Conservation (phyloP, 768 basidiomycete genomes). For the Astraeus odoratus region DNA sequence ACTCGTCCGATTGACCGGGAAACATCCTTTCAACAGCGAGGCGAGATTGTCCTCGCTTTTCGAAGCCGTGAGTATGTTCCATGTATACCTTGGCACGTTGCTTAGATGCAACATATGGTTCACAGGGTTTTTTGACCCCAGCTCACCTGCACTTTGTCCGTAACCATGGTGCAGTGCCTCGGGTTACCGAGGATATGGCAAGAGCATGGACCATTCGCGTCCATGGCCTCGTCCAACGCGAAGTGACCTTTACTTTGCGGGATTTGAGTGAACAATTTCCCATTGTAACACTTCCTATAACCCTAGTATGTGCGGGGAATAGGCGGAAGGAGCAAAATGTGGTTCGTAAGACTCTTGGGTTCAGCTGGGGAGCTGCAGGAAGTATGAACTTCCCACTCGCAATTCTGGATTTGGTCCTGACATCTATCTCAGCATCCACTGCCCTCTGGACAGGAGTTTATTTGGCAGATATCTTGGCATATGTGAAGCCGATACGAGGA, state of each 20-base stretch:
- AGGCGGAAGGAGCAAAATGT: constrained; percentile 62
- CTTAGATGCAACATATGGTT: not conserved
- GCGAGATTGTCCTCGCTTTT: constrained; percentile 40
- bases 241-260: constrained; percentile 34
- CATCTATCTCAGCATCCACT: constrained; percentile 32
- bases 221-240: constrained; percentile 29
- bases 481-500: constrained; percentile 32
- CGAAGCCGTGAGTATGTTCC: constrained; percentile 21
- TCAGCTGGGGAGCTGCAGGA: constrained; percentile 48
- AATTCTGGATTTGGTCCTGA: constrained; percentile 8
- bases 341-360: constrained; percentile 48
- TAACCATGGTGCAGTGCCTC: constrained; percentile 55
- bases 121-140: constrained; percentile 49
- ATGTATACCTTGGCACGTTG: too few relatives aligned
- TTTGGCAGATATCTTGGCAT: constrained; percentile 46
- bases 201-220: constrained; percentile 41
- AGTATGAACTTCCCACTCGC: constrained; percentile 13
- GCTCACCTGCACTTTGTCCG: constrained; percentile 51
- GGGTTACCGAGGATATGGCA: constrained; percentile 30
- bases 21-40: constrained; percentile 59
- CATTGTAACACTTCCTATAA: constrained; percentile 52
- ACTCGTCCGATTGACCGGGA: constrained; percentile 47
- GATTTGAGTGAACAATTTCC: constrained; percentile 42
- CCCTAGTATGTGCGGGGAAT: constrained; percentile 60
- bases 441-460: constrained; percentile 57